Conservation (phyloP, 2,329 filamentous ascomycete species). For the Claviceps digitariae region DNA sequence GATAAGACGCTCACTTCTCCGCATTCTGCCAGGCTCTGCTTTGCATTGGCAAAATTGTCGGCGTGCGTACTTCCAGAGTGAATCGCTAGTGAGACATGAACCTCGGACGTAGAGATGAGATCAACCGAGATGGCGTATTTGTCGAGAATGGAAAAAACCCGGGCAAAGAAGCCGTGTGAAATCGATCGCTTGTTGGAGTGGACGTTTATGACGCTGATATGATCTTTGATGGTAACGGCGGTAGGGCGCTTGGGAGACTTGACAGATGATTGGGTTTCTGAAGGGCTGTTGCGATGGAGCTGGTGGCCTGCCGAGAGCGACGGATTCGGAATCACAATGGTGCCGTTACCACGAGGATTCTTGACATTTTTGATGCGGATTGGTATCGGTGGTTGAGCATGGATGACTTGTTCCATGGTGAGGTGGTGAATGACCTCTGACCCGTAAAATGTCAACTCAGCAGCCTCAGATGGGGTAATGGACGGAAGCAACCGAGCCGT, state of each 20-base stretch:
- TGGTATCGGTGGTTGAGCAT: constrained; percentile 63
- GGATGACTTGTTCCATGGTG: constrained; percentile 94
- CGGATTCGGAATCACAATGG: constrained; percentile 69
- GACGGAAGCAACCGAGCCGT: constrained; percentile 79
- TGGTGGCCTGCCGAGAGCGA: constrained; percentile 40
- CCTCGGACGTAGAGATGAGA: constrained; percentile 90
- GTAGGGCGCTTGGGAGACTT: constrained; percentile 63
- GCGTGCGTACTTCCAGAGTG: constrained; percentile 59
- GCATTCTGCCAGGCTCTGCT: constrained; percentile 61
- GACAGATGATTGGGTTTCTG: constrained; percentile 16
- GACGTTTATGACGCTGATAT: constrained; percentile 93
- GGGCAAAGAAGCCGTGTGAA: constrained; percentile 89
- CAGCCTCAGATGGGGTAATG: constrained; percentile 89
- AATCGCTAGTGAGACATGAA: constrained; percentile 94
- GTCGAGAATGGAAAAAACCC: constrained; percentile 85
- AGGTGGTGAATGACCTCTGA: constrained; percentile 97
- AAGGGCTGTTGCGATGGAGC: constrained; percentile 38
- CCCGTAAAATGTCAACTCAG: constrained; percentile 87
- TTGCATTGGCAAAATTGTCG: constrained; percentile 51
- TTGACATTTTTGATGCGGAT: constrained; percentile 90
- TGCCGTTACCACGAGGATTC: constrained; percentile 66
- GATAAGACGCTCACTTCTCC: constrained; percentile 83
- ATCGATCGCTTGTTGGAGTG: constrained; percentile 95
- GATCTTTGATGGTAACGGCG: constrained; percentile 92
- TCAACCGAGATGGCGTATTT: constrained; percentile 81